Evolutionary conservation across 208 protist species (phyloP).

Genomic region (Naegleria lovaniensis): DNA sequence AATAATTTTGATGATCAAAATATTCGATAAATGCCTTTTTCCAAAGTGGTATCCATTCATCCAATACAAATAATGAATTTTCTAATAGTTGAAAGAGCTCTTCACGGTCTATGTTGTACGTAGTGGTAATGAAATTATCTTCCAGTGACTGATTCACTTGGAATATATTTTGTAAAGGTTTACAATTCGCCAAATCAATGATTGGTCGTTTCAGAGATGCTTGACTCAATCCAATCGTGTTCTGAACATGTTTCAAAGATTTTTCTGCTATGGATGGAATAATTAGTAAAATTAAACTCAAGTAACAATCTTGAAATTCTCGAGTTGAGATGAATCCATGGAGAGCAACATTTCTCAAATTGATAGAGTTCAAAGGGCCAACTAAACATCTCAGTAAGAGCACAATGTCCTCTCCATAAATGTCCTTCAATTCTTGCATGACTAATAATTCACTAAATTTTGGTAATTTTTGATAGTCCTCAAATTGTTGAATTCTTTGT

Average conservation of each 20-base stretch:
- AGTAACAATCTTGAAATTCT: slow-evolving; percentile 10
- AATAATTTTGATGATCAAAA: not conserved
- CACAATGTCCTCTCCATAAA: not conserved
- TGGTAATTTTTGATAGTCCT: not conserved
- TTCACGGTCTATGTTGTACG: not conserved
- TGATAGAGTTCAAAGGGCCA: slow-evolving; percentile 8
- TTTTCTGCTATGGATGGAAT: not conserved
- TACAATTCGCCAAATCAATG: not conserved
- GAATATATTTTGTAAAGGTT: not conserved
- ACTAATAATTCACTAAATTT: slow-evolving; percentile 14
- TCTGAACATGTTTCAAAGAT: not conserved
- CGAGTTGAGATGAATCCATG: not conserved
- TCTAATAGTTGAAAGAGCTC: not conserved
- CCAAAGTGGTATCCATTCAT: not conserved
- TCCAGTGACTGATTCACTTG: not conserved
- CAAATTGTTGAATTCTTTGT: not conserved
- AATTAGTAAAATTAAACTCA: not conserved
- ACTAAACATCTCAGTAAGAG: not conserved
- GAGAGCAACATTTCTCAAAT: slow-evolving; percentile 23
- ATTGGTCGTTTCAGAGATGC: not conserved
- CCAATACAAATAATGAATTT: not conserved
- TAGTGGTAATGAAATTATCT: not conserved
- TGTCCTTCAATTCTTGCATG: not conserved
- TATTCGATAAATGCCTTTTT: not conserved
- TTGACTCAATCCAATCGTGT: not conserved